Base-by-base conservation (phyloP, 2,329 filamentous ascomycete species). In the Sarocladium strictum region DNA sequence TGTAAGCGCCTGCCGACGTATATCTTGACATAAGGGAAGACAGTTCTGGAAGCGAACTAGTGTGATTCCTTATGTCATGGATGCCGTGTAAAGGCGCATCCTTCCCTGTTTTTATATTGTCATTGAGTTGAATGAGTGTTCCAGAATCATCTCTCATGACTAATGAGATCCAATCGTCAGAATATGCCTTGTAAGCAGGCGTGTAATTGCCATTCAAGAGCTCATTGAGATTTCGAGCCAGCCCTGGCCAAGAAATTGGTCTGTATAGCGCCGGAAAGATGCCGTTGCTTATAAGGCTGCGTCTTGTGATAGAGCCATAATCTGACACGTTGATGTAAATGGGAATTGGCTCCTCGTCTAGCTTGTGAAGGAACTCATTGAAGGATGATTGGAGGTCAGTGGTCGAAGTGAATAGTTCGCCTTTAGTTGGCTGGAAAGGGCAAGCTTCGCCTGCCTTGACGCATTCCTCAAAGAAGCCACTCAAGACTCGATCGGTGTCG, bases 311-410 rank as follows among this genome's bases (percentile, higher is more conserved):
- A n/a, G 67, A 57, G 0, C 73, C 73, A 27, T 73, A 72, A 2
- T 67, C 60, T 1, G 67, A 67, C 35, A 62, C 66, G 60, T 76
- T 73, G 53, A 78, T 56, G 50, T 77, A 76, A 14, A 75, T 68
- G 2, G 63, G 61, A 24, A 75, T 57, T 0, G 76, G 75, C 6
- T 75, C 64, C 3, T 67, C 60, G 24, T 64, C 61, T 2, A 79
- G 61, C 2, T 63, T 57, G 0, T 62, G 56, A 1, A 72, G 58
- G 3, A 72, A 65, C 0, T 56, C 37, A 4, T 53, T 24, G 4
- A 53, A 3, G 15, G 21, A 27, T 40, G 43, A 43, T 33, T 61
- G 57, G 10, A 50, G 53, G 29, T 24, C 24, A 15, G 17, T 24
- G 40, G 11, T 7, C 21, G 17, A 43, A 11, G 17, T 17, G 21